Base-by-base conservation (phyloP, 2,329 filamentous ascomycete genomes). In the Trichoderma aggressivum region DNA sequence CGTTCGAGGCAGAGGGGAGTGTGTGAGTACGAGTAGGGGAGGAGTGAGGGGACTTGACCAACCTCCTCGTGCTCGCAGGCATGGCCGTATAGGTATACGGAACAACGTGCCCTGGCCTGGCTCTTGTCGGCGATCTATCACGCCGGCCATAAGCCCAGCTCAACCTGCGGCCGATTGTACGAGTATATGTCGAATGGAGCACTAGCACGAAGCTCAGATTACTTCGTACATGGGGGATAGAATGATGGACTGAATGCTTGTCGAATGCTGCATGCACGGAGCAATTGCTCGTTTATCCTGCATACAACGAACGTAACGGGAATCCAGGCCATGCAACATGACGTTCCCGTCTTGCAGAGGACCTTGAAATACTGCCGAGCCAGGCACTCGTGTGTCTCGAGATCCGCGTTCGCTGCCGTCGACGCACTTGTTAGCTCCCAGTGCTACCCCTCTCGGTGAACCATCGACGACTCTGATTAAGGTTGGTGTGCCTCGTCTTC, bases 401-500 rank as follows among this genome's bases (percentile, higher is more conserved):
- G 68, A 70, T 56, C 58, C 34, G 61, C 60, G 60, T 39, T 65
- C 28, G 60, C 60, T 47, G 60, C 61, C 34, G 30, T 59, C 60
- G 61, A 70, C 58, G 50, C 50, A 59, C 50, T 59, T 65, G 60
- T 53, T 70, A 67, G 58, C 62, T 63, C 47, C 56, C 63, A 65
- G 55, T 59, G 56, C 32, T 67, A 66, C 63, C 70, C 39, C 55
- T 58, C 70, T 66, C 56, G 63, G 64, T 62, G 59, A 70, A 59
- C 26, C 32, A 50, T 64, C 26, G 53, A 55, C 34, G 60, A 39
- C 14, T 63, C 50, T 56, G 59, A 58, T 56, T 39, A 65, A 63
- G 28, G 36, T 70, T 60, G 50, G 62, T 71, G 70, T 67, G 63
- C 43, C 56, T 71, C 70, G 39, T 62, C 39, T 21, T 61, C 58